Base-by-base conservation (phyloP, 345 rosid genomes). In the Adansonia digitata region DNA sequence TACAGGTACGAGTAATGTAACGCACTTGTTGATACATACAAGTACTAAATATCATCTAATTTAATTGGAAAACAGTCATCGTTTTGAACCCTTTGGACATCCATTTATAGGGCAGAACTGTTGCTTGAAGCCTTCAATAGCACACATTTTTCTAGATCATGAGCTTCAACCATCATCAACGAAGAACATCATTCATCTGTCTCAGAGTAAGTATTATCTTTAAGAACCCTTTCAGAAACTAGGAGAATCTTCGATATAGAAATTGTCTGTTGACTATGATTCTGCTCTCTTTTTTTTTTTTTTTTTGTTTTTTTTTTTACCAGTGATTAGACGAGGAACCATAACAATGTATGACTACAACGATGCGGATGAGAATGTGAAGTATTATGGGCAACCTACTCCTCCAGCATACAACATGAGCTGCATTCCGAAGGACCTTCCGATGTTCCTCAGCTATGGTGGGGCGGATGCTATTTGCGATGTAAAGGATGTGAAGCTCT, bases 111-210 rank as follows among this genome's bases (percentile, higher is more conserved):
- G 94, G 20, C 79, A 79, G 24, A 88, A 90, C 75, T 90, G 94
- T 80, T 86, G 92, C 81, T 79, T 90, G 62, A 83, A 85, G 52
- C 37, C 86, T 64, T 80, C 78, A 49, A 59, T 77, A 37, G 72
- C 84, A 17, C 69, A 77, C 4, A 34, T 76, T 14, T 84, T 86
- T 63, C 83, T 88, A 2, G 81, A 85, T 17, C 82, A 88, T 55
- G 88, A 82, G 51, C 90, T 87, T 46, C 94, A 85, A 71, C 53
- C 92, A 40, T 77, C 89, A 9, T 52, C 84, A n/a, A 84, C 79
- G 5, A 88, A 86, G 85, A 90, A 86, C 82, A 78, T 88, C 84
- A 70, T 90, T 75, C 94, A 88, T 79, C 11, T 88, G 1, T 56
- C 88, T 69, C 94, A 90, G 74, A 86, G 91, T 86, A 78, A 72